Evolutionary conservation across 2,329 filamentous ascomycete species (phyloP), one percentile per base, ranked within the genome.

Genomic region (Knufia fluminis): DNA sequence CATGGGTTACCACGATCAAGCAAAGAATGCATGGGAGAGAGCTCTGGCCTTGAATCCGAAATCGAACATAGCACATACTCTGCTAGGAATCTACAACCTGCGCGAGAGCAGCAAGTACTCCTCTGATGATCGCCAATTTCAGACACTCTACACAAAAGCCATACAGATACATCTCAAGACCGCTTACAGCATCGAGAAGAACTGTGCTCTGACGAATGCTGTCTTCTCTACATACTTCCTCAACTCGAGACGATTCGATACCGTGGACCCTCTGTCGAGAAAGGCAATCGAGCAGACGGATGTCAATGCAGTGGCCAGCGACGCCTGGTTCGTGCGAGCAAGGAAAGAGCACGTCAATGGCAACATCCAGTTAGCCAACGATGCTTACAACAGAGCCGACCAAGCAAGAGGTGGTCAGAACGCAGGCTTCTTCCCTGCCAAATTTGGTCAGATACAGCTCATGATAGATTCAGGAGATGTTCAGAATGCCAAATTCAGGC

Each of bases 241-340:
- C 23, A 82, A 88, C 1, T 79, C 86, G 60, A 94, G 89, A 64
- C 80, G 82, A 7, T 84, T 88, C 67, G 70, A 79, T 20, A 89
- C 88, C 52, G 89, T 92, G 8, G 89, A 97, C 57, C 82, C 82
- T 17, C 75, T 98, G 16, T 87, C 91, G 6, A 85, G 90, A 64
- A 92, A 92, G 65, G 90, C 92, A 4, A 96, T 98, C 54, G 88
- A 96, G 62, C 84, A 87, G 60, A 97, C 92, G 2, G 92, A 98
- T 63, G 87, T 97, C 59, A 95, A 95, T 65, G 87, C 90, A 2
- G 88, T 97, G 65, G 91, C 91, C 20, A 95, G 91, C 68, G 94
- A 98, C 64, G 94, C 92, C 31, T 97, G 91, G 90, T 98, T 96
- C 67, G 71, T 97, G 7, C 78, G 97, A 35, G 92, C 89, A 23